Evolutionary conservation across 768 basidiomycete genomes (phyloP).

Genomic region (Sarcodon aspratus): DNA sequence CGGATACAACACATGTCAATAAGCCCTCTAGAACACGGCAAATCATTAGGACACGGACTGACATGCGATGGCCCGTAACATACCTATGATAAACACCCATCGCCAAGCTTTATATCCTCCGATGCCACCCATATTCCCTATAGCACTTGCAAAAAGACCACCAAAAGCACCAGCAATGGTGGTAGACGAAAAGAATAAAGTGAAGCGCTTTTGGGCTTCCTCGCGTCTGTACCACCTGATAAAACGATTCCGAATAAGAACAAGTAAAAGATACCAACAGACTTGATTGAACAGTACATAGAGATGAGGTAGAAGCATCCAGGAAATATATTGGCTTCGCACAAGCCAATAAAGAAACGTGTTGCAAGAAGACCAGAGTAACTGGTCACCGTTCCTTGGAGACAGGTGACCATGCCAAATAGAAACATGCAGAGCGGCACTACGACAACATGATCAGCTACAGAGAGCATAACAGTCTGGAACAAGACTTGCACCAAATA

Average conservation of each 20-base stretch:
- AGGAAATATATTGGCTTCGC: constrained; percentile 19
- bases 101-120: constrained; percentile 18
- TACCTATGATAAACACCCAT: constrained; percentile 22
- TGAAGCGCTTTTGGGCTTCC: constrained; percentile 22
- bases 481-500: constrained; percentile 16
- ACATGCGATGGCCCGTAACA: not conserved
- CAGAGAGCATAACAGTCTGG: not conserved
- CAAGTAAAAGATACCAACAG: not conserved
- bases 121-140: constrained; percentile 21
- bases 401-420: constrained; percentile 26
- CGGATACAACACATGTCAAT: constrained; percentile 21
- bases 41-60: not conserved
- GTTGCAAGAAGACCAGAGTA: constrained; percentile 24
- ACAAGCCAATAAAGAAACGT: constrained; percentile 25
- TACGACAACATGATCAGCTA: constrained; percentile 4
- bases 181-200: constrained; percentile 26
- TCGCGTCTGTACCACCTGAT: constrained; percentile 24
- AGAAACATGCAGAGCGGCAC: constrained; percentile 23
- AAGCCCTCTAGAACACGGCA: constrained; percentile 18
- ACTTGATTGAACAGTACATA: constrained; percentile 7
- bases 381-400: constrained; percentile 20
- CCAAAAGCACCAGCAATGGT: constrained; percentile 29
- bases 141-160: constrained; percentile 20
- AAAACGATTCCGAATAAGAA: not conserved
- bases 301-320: constrained; percentile 22